Percentiles rank a stretch among this genome's conserved stretches.
Evolutionary conservation across 129 eudicot genomes (phyloP).

Genomic region (Tanacetum coccineum): DNA sequence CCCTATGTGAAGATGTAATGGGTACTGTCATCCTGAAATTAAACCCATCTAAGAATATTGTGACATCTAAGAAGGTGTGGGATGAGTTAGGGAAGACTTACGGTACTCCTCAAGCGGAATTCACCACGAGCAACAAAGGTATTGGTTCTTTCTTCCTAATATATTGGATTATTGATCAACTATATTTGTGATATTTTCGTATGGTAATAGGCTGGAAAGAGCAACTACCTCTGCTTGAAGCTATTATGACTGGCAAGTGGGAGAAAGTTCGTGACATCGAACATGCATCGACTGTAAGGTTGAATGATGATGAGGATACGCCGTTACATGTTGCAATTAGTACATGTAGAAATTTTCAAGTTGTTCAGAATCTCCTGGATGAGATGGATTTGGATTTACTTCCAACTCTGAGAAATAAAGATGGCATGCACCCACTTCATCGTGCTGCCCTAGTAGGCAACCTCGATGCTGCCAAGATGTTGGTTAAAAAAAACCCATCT

Average conservation of each 20-base stretch:
- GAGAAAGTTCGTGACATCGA: background rate
- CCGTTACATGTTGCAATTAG: slow-evolving; percentile 20
- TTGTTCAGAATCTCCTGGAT: background rate
- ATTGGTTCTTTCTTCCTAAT: too few species aligned
- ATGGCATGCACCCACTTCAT: slow-evolving; percentile 19
- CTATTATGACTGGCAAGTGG: slow-evolving; percentile 6
- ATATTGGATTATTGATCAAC: too few species aligned
- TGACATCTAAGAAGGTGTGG: slow-evolving; percentile 15
- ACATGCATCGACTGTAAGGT: background rate
- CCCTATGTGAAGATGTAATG: slow-evolving; percentile 7
- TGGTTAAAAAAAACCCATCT: slow-evolving; percentile 19
- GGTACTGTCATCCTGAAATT: too few species aligned
- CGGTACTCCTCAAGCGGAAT: too few species aligned
- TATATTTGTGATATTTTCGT: background rate
- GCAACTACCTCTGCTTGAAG: background rate
- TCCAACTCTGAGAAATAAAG: too few species aligned
- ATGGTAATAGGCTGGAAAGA: background rate
- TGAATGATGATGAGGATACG: slow-evolving; percentile 8
- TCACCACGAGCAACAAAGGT: background rate
- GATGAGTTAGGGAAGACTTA: background rate
- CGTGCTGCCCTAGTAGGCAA: slow-evolving; percentile 29
- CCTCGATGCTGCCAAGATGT: slow-evolving; percentile 17
- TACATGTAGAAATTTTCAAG: background rate
- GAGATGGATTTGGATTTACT: background rate
- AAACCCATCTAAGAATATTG: too few species aligned